phyloP scores from a whole-genome alignment of 169 alveolate genomes.

The Eimeria tenella region DNA sequence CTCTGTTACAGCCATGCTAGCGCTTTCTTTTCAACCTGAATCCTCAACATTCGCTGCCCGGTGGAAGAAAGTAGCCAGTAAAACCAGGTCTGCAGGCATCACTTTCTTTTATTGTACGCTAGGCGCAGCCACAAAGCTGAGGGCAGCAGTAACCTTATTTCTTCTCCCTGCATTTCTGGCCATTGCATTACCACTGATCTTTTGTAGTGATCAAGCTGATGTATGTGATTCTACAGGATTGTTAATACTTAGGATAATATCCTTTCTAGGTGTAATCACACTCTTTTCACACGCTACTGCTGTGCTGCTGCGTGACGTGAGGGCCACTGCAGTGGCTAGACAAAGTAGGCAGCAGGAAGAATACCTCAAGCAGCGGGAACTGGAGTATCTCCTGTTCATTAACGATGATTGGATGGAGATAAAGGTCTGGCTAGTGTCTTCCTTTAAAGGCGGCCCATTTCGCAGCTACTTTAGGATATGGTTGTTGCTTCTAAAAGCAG shows the following conservation, averaged over 20 bases:
- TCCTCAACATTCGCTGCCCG: neutral
- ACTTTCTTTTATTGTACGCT: neutral
- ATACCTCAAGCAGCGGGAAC: constrained; percentile 41
- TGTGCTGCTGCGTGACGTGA: constrained; percentile 34
- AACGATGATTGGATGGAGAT: constrained; percentile 59
- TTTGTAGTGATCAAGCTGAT: constrained; percentile 65
- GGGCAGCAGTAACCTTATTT: constrained; percentile 31
- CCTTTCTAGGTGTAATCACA: neutral
- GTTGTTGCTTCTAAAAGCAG: constrained; percentile 37
- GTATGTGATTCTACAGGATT: neutral
- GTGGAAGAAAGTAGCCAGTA: neutral
- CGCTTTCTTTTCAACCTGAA: neutral
- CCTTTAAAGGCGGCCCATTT: constrained; percentile 46
- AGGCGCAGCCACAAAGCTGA: neutral
- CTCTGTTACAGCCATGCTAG: constrained; percentile 69
- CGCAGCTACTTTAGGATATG: constrained; percentile 51
- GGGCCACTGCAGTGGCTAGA: constrained; percentile 37
- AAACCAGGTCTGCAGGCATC: neutral
- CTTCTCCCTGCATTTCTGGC: constrained; percentile 23
- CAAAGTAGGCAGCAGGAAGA: constrained; percentile 48
- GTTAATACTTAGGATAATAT: neutral
- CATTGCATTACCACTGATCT: constrained; percentile 9
- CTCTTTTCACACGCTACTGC: neutral
- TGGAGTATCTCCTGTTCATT: constrained; percentile 25
- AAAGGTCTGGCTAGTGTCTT: constrained; percentile 62